A percentile compares a stretch with the other conserved stretches of the same genome.
Evolutionary conservation across 768 basidiomycete species (phyloP).

Genomic region (Solioccasus polychromus): DNA sequence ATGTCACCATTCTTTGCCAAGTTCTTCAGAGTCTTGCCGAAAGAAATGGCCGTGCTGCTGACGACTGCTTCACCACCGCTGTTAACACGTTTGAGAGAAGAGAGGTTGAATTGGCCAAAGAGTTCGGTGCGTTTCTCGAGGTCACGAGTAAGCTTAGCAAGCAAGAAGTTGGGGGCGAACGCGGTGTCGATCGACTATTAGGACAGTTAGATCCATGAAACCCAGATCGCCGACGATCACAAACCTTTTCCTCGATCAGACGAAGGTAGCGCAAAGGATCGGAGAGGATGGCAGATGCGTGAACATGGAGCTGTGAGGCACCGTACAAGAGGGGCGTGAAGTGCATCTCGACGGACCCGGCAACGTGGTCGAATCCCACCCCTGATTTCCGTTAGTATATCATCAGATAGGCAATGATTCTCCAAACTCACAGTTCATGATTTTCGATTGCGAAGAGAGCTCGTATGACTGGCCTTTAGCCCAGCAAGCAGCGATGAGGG

Average conservation of each 20-base stretch:
- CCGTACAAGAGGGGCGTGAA: conserved; percentile 36
- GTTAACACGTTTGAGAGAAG: conserved; percentile 34
- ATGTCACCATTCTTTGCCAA: conserved; percentile 11
- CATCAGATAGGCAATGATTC: fast-evolving
- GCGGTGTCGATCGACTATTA: conserved; percentile 26
- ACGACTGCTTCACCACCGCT: conserved; percentile 43
- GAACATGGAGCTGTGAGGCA: conserved; percentile 22
- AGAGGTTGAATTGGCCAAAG: conserved; percentile 31
- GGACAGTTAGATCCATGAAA: conserved; percentile 6
- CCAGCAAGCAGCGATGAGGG: conserved; percentile 32
- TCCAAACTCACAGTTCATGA: conserved; percentile 38
- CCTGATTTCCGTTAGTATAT: conserved; percentile 17
- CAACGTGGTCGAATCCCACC: conserved; percentile 48
- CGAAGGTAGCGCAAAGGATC: conserved; percentile 23
- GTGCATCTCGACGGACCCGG: conserved; percentile 42
- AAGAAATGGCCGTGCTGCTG: conserved; percentile 34
- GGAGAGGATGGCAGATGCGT: conserved; percentile 23
- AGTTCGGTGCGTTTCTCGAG: conserved; percentile 21
- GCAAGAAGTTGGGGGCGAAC: conserved; percentile 41
- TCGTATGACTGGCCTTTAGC: conserved; percentile 36
- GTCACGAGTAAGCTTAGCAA: conserved; percentile 36
- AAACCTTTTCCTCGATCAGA: conserved; percentile 36
- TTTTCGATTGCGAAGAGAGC: conserved; percentile 32
- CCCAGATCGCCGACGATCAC: conserved; percentile 11
- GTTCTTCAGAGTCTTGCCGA: conserved; percentile 30